A percentile compares a stretch with the other conserved stretches of the same genome.
These are phyloP conservation scores for Alternaria consortialis DNA, from an alignment of 2,329 filamentous ascomycete genomes.

Conservation along the genomic window DNA sequence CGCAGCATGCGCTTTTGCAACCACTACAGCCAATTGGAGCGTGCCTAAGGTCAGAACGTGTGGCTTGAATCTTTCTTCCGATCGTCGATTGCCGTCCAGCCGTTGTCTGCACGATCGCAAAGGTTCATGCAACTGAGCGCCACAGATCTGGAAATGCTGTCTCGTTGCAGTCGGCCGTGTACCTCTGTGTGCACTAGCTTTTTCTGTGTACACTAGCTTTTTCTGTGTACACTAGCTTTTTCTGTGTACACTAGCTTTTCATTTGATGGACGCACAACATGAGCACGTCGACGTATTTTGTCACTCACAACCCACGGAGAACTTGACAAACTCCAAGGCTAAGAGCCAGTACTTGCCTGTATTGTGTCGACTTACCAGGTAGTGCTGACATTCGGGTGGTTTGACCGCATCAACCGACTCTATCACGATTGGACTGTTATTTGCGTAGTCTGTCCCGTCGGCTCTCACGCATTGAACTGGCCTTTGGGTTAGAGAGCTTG, in stretches of 20 bases:
- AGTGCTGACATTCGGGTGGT: not conserved
- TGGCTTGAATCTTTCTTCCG: not conserved
- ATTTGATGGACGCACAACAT: not conserved
- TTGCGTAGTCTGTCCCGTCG: not conserved
- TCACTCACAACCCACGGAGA: not conserved
- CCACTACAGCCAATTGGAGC: conserved; percentile 13
- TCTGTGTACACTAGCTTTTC: not conserved
- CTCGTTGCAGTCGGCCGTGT: not conserved
- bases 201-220: no score
- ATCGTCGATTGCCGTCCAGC: conserved; percentile 22
- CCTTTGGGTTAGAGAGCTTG: not conserved
- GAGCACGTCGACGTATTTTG: not conserved
- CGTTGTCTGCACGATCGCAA: conserved; percentile 22
- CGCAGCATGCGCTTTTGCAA: not conserved
- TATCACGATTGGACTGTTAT: not conserved
- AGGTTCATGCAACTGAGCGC: conserved; percentile 10
- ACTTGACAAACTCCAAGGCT: not conserved
- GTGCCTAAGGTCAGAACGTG: not conserved
- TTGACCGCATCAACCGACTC: not conserved
- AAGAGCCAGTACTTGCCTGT: not conserved
- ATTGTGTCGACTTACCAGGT: not conserved
- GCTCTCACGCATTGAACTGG: not conserved
- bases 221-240: no score
- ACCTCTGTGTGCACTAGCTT: not conserved
- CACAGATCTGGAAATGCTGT: conserved; percentile 15